phyloP scores from a whole-genome alignment of 495 filamentous ascomycete species.

The Tuber magnatum region DNA sequence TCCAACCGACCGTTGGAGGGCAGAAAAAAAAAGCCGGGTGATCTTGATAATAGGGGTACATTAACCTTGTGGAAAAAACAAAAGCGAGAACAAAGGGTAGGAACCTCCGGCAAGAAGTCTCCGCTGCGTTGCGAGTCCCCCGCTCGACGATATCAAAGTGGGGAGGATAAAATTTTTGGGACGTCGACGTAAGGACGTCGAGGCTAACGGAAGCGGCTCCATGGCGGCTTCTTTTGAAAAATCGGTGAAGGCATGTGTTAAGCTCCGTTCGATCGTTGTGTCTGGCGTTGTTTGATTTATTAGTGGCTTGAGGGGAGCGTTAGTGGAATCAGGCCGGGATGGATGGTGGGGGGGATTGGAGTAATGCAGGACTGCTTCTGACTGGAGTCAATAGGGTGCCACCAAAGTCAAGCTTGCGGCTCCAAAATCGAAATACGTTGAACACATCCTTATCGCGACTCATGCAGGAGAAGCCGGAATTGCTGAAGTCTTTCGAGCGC shows the following conservation, averaged over 20 bases:
- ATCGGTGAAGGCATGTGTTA: slow-evolving; percentile 60
- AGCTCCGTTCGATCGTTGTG: slow-evolving; percentile 16
- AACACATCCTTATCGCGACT: slow-evolving; percentile 92
- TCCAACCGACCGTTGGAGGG: background rate
- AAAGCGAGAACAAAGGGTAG: background rate
- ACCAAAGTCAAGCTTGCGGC: slow-evolving; percentile 96
- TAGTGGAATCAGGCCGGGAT: slow-evolving; percentile 6
- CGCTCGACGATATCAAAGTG: slow-evolving; percentile 30
- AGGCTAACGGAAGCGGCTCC: slow-evolving; percentile 34
- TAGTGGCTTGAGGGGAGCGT: background rate
- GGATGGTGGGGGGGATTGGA: slow-evolving; percentile 2
- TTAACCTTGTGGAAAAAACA: background rate
- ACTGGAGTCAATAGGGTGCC: slow-evolving; percentile 50
- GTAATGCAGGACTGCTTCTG: slow-evolving; percentile 10
- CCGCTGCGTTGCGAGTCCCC: slow-evolving; percentile 27
- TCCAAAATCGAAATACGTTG: slow-evolving; percentile 98
- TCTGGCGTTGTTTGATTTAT: background rate
- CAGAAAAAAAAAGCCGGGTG: background rate
- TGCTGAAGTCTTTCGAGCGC: slow-evolving; percentile 85
- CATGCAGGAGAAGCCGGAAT: slow-evolving; percentile 92
- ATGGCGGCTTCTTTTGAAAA: slow-evolving; percentile 86
- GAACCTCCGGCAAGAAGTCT: slow-evolving; percentile 18
- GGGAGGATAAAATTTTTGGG: slow-evolving; percentile 31
- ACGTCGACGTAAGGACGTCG: slow-evolving; percentile 37
- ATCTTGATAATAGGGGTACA: background rate